phyloP scores from a whole-genome alignment of 495 filamentous ascomycete species.

The Chaetomium fimeti region DNA sequence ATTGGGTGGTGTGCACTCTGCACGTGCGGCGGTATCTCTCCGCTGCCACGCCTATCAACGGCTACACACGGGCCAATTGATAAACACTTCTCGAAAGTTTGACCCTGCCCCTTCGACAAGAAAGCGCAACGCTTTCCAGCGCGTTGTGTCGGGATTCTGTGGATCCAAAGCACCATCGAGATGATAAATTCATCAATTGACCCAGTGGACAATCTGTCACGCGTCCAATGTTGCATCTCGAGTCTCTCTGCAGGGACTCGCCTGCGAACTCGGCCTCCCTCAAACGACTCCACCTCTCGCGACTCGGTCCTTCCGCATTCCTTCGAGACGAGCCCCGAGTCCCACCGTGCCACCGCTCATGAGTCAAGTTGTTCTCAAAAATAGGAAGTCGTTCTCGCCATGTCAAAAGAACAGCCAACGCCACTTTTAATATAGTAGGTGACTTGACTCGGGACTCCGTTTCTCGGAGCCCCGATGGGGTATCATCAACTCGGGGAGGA shows the following conservation, averaged over 20 bases:
- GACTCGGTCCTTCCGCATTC: conserved; percentile 14
- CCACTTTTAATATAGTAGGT: background rate
- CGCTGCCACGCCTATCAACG: conserved; percentile 29
- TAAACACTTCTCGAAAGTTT: conserved; percentile 8
- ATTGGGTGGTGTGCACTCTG: conserved; percentile 12
- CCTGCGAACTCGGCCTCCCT: background rate
- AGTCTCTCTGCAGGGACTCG: background rate
- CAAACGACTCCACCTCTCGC: conserved; percentile 18
- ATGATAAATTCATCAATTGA: conserved; percentile 15
- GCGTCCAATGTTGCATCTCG: background rate
- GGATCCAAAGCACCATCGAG: conserved; percentile 11
- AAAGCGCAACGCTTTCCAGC: conserved; percentile 14
- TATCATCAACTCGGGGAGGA: background rate
- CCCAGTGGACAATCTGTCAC: conserved; percentile 8
- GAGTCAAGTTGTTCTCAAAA: conserved; percentile 10
- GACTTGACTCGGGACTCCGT: conserved; percentile 1
- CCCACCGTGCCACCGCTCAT: conserved; percentile 13
- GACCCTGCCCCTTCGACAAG: conserved; percentile 15
- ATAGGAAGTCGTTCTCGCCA: background rate
- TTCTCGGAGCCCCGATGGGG: background rate
- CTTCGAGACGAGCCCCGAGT: background rate
- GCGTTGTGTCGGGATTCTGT: conserved; percentile 26
- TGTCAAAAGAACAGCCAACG: background rate
- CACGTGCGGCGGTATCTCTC: background rate
- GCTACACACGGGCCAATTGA: conserved; percentile 33